These are phyloP conservation scores for Miscanthus lutarioriparius DNA, from an alignment of 176 grass and related monocot genomes.

Conservation along the genomic window DNA sequence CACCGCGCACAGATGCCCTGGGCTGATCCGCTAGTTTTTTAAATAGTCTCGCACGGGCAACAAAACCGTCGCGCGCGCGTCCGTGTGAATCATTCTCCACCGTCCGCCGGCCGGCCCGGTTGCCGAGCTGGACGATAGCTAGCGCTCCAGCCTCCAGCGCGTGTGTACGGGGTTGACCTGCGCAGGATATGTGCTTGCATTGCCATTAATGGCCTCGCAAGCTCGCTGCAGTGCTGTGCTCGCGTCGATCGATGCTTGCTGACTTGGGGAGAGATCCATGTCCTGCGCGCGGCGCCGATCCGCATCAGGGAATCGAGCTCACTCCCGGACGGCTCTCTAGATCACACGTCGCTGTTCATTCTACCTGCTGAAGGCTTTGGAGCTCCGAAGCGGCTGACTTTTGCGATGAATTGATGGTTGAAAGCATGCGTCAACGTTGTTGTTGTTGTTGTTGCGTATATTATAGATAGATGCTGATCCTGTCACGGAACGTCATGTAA, in stretches of 20 bases:
- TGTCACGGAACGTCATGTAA: neutral
- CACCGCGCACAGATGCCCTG: neutral
- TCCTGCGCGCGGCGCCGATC: slow-evolving; percentile 10
- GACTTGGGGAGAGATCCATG: neutral
- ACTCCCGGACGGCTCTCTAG: neutral
- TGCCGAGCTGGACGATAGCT: neutral
- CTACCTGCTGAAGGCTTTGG: slow-evolving; percentile 29
- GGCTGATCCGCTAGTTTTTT: neutral
- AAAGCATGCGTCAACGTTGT: neutral
- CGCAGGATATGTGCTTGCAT: too few relatives aligned
- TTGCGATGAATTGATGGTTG: neutral
- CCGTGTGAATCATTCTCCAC: neutral
- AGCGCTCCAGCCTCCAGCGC: too few relatives aligned
- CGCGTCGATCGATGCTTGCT: slow-evolving; percentile 2
- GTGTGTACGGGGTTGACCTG: too few relatives aligned
- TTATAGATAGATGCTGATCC: neutral
- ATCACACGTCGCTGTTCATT: neutral
- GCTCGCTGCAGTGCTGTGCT: too few relatives aligned
- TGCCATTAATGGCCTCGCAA: too few relatives aligned
- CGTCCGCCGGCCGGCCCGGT: neutral
- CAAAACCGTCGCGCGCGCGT: neutral
- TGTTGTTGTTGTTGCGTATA: neutral
- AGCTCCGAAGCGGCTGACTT: slow-evolving; percentile 33
- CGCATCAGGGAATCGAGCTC: neutral
- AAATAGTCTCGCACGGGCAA: slow-evolving; percentile 22